phyloP scores from a whole-genome alignment of 768 basidiomycete genomes.

The Neoboletus magnificus region DNA sequence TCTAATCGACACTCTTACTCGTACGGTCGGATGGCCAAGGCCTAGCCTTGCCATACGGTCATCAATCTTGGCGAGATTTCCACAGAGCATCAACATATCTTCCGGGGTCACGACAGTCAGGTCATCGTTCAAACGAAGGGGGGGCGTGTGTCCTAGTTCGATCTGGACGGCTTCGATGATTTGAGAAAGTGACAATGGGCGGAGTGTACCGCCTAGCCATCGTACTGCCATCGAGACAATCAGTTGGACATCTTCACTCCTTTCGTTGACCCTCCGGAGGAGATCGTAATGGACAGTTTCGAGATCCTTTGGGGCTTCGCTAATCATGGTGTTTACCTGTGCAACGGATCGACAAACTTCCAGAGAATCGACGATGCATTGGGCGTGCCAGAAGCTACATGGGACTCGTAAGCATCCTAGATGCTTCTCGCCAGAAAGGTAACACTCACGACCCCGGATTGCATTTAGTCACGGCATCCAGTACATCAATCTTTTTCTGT shows the following conservation, averaged over 20 bases:
- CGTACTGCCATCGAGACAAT: conserved; percentile 24
- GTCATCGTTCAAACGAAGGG: conserved; percentile 24
- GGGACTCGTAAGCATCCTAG: background rate
- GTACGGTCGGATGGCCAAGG: conserved; percentile 22
- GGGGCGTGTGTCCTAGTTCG: conserved; percentile 19
- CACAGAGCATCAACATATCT: conserved; percentile 26
- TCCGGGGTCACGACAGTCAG: conserved; percentile 24
- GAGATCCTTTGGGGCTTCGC: conserved; percentile 17
- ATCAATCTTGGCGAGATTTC: conserved; percentile 27
- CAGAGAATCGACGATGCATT: conserved; percentile 27
- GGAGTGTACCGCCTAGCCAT: conserved; percentile 28
- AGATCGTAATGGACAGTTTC: conserved; percentile 21
- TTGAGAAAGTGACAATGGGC: conserved; percentile 24
- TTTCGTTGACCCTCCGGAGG: conserved; percentile 20
- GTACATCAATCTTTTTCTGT: conserved; percentile 19
- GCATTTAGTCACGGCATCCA: conserved; percentile 11
- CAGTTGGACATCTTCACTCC: conserved; percentile 20
- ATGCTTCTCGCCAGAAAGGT: background rate
- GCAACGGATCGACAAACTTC: conserved; percentile 25
- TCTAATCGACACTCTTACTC: conserved; percentile 11
- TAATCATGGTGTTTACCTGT: conserved; percentile 21
- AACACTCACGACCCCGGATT: conserved; percentile 21
- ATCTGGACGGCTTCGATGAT: conserved; percentile 30
- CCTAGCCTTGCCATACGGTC: conserved; percentile 18
- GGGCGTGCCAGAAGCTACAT: conserved; percentile 28